Evolutionary conservation across 495 filamentous ascomycete genomes (phyloP).

Genomic region (Lasiosphaeris hirsuta): DNA sequence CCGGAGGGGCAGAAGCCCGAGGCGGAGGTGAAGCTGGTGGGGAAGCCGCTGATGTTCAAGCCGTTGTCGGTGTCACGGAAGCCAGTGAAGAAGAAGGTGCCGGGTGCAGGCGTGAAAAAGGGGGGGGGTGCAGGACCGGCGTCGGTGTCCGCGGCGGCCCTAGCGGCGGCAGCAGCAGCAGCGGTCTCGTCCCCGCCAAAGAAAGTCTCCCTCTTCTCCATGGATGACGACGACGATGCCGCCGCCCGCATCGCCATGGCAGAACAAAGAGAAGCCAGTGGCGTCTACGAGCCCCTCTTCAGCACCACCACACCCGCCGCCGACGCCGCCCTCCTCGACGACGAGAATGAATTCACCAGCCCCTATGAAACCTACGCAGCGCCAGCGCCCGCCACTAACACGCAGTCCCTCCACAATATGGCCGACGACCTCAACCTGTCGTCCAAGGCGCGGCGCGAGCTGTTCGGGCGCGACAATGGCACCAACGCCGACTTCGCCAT

Average conservation of each 20-base stretch:
- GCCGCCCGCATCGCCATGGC: neutral
- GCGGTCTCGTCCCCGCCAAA: slow-evolving; percentile 25
- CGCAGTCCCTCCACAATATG: slow-evolving; percentile 57
- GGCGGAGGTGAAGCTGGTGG: slow-evolving; percentile 63
- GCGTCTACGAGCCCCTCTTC: slow-evolving; percentile 44
- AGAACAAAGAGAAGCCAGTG: slow-evolving; percentile 16
- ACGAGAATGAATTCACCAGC: slow-evolving; percentile 17
- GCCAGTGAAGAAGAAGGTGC: slow-evolving; percentile 18
- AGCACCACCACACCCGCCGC: neutral
- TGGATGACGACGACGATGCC: slow-evolving; percentile 32
- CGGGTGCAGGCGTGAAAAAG: neutral
- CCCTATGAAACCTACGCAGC: slow-evolving; percentile 33
- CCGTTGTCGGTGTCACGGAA: slow-evolving; percentile 76
- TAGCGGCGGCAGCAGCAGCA: slow-evolving; percentile 2
- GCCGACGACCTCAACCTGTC: slow-evolving; percentile 74
- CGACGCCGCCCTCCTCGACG: neutral
- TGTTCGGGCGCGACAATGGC: slow-evolving; percentile 66
- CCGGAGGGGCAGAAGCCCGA: slow-evolving; percentile 47
- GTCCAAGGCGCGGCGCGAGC: slow-evolving; percentile 67
- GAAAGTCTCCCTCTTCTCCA: slow-evolving; percentile 46
- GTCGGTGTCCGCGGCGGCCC: neutral
- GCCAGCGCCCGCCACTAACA: slow-evolving; percentile 15
- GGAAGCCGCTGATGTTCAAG: slow-evolving; percentile 82
- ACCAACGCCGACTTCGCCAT: slow-evolving; percentile 32
- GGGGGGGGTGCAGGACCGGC: neutral